Evolutionary conservation across 345 rosid species (phyloP).

Genomic region (Ailanthus altissimus): DNA sequence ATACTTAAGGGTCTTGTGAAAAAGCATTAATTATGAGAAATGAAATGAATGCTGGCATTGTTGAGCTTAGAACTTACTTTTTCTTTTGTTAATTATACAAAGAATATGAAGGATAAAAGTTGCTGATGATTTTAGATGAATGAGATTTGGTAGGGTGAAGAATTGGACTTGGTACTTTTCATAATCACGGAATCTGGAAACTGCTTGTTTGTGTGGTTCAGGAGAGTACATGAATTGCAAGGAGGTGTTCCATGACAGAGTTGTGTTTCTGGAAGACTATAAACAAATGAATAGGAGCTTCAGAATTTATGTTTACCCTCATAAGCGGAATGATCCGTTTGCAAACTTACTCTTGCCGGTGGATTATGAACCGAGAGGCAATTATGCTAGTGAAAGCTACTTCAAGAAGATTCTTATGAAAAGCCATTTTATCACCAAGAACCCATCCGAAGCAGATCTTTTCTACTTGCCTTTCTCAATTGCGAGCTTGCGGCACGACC

Average conservation of each 20-base stretch:
- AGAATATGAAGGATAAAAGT: too few relatives aligned
- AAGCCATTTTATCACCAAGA: constrained; percentile 50
- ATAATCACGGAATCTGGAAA: constrained; percentile 23
- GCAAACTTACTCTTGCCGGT: constrained; percentile 50
- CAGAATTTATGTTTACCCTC: constrained; percentile 62
- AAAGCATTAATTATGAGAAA: too few relatives aligned
- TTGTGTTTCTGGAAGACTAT: constrained; percentile 51
- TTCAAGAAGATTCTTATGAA: constrained; percentile 51
- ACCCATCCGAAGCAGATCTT: constrained; percentile 49
- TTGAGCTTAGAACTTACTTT: too few relatives aligned
- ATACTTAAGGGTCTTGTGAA: neutral
- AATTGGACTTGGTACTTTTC: too few relatives aligned
- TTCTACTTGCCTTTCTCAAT: constrained; percentile 65
- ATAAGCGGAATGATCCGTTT: constrained; percentile 45
- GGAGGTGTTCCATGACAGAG: constrained; percentile 49
- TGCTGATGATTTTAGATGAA: too few relatives aligned
- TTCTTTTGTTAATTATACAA: too few relatives aligned
- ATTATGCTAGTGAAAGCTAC: constrained; percentile 63
- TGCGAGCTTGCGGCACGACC: constrained; percentile 56
- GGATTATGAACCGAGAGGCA: constrained; percentile 47
- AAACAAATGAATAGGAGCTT: constrained; percentile 55
- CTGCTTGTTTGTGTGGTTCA: constrained; percentile 43
- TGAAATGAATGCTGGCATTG: too few relatives aligned
- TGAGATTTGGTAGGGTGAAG: neutral
- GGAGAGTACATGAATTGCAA: constrained; percentile 35